Percentiles rank a stretch among this genome's conserved stretches.
phyloP scores from a whole-genome alignment of 371 early-diverging fungal genomes.

The Dipsacomyces acuminosporus region DNA sequence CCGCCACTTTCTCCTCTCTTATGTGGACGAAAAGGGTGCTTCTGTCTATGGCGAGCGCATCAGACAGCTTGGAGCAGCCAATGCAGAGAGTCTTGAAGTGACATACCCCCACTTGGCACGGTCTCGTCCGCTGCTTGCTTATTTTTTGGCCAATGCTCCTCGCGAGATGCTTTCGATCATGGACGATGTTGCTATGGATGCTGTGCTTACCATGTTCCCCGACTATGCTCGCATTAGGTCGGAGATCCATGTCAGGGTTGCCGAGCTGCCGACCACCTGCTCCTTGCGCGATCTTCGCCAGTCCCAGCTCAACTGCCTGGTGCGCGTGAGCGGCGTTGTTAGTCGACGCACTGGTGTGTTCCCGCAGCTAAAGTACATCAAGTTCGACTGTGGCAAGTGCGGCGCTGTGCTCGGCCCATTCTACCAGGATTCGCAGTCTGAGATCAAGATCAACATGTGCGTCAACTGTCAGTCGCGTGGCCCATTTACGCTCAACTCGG shows the following conservation, averaged over 20 bases:
- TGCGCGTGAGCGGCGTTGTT: conserved; percentile 94
- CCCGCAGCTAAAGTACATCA: conserved; percentile 96
- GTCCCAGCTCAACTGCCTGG: conserved; percentile 88
- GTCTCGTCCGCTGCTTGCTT: conserved; percentile 75
- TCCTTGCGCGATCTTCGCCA: conserved; percentile 91
- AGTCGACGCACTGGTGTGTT: conserved; percentile 94
- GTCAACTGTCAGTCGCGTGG: conserved; percentile 92
- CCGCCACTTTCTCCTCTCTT: conserved; percentile 80
- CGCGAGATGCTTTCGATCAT: conserved; percentile 83
- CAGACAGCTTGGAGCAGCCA: conserved; percentile 82
- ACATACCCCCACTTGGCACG: conserved; percentile 74
- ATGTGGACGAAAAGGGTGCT: conserved; percentile 75
- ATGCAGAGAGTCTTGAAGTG: conserved; percentile 88
- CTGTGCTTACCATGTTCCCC: conserved; percentile 84
- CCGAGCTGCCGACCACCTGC: conserved; percentile 81
- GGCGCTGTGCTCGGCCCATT: conserved; percentile 93
- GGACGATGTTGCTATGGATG: conserved; percentile 89
- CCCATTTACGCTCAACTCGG: conserved; percentile 86
- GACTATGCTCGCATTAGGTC: conserved; percentile 89
- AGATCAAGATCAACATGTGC: conserved; percentile 86
- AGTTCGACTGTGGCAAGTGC: conserved; percentile 97
- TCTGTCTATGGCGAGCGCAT: conserved; percentile 92
- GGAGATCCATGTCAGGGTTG: conserved; percentile 95
- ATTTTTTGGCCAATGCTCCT: conserved; percentile 84
- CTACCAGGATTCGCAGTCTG: conserved; percentile 83